Evolutionary conservation across 2,329 filamentous ascomycete species (phyloP).

Genomic region (Neopestalotiopsis clavispora): DNA sequence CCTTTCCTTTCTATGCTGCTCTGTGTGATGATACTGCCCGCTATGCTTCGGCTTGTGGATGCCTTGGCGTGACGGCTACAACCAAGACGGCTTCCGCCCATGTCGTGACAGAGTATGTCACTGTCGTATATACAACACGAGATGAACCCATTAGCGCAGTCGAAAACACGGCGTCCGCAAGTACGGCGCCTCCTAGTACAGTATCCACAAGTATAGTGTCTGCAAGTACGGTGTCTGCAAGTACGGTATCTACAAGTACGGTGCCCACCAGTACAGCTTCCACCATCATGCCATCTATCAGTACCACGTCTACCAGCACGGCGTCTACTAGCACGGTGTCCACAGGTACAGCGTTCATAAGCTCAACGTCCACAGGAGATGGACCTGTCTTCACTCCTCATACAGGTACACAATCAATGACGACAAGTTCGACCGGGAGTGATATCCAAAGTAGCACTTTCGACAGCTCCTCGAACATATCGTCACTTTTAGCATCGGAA

Average conservation of each 20-base stretch:
- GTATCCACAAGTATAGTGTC: no score
- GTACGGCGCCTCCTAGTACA: rapidly evolving
- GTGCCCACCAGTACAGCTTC: no score
- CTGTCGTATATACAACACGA: not conserved
- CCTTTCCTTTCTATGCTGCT: not conserved
- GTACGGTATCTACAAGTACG: no score
- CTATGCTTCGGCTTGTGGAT: not conserved
- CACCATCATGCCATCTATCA: no score
- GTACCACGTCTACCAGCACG: no score
- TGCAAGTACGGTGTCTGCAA: no score
- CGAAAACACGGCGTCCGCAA: not conserved
- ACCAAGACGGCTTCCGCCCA: not conserved
- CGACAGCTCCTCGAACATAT: not conserved
- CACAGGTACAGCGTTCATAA: no score
- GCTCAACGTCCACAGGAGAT: not conserved
- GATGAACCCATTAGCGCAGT: not conserved
- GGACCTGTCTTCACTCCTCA: not conserved
- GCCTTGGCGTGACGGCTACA: not conserved
- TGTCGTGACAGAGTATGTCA: not conserved
- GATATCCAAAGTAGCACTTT: not conserved
- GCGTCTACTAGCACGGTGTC: no score
- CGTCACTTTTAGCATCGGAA: not conserved
- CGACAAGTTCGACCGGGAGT: not conserved
- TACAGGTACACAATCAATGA: not conserved
- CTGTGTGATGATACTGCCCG: not conserved